These are phyloP conservation scores for Tolypocladium nubicola DNA, from an alignment of 2,329 filamentous ascomycete species.

Conservation along the genomic window DNA sequence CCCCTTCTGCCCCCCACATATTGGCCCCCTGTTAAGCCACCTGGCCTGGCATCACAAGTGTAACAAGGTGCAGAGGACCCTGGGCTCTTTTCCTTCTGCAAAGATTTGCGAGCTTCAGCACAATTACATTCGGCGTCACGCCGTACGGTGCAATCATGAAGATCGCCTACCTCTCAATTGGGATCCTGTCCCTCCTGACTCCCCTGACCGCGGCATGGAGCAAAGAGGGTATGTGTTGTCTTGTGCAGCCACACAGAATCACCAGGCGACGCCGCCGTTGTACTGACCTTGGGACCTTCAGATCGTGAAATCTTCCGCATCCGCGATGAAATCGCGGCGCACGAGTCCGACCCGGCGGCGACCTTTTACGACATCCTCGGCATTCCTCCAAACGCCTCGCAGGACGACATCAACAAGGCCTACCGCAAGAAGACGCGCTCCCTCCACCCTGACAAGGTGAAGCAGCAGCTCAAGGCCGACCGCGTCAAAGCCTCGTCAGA, in stretches of 20 bases:
- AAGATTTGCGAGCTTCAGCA: not conserved
- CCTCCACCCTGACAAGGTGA: slow-evolving; percentile 93
- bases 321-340: slow-evolving; percentile 72
- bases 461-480: slow-evolving; percentile 67
- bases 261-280: not conserved
- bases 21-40: not conserved
- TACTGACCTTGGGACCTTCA: slow-evolving; percentile 23
- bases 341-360: slow-evolving; percentile 64
- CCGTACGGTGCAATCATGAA: slow-evolving; percentile 52
- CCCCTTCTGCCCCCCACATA: not conserved
- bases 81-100: not conserved
- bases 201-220: slow-evolving; percentile 67
- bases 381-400: slow-evolving; percentile 59
- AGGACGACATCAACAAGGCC: slow-evolving; percentile 86
- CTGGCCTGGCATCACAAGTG: not conserved
- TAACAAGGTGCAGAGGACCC: not conserved
- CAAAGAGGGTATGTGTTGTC: slow-evolving; percentile 63
- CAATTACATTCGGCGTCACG: not conserved
- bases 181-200: slow-evolving; percentile 58
- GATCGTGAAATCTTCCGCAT: slow-evolving; percentile 98
- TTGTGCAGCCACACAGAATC: not conserved
- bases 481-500: slow-evolving; percentile 42
- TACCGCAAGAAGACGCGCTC: slow-evolving; percentile 79
- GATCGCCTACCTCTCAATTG: slow-evolving; percentile 53
- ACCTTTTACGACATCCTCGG: slow-evolving; percentile 95